phyloP scores from a whole-genome alignment of 768 basidiomycete genomes.

The Ramaria sp. region DNA sequence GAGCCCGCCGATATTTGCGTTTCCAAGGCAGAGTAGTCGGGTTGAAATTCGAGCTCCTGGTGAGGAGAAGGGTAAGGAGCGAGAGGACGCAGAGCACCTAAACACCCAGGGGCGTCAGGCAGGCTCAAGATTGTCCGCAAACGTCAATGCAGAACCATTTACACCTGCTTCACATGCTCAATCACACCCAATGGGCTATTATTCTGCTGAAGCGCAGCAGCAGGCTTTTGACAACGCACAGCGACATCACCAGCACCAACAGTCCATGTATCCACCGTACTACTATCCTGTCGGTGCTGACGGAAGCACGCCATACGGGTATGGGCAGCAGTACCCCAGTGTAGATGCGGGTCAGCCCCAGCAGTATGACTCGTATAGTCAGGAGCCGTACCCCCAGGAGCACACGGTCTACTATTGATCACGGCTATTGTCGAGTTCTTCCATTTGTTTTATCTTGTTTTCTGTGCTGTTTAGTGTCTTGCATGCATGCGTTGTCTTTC shows the following conservation, averaged over 20 bases:
- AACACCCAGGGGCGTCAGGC: constrained; percentile 19
- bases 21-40: constrained; percentile 60
- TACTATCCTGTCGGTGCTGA: constrained; percentile 45
- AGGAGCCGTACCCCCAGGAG: constrained; percentile 36
- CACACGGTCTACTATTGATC: constrained; percentile 53
- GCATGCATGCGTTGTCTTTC: constrained; percentile 43
- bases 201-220: constrained; percentile 4
- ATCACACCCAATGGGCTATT: constrained; percentile 7
- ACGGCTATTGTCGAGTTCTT: background rate
- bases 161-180: constrained; percentile 23
- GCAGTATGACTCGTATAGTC: constrained; percentile 57
- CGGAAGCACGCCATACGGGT: constrained; percentile 42
- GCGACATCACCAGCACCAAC: constrained; percentile 44
- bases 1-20: constrained; percentile 61
- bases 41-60: constrained; percentile 63
- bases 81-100: constrained; percentile 15
- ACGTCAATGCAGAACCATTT: constrained; percentile 31
- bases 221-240: background rate
- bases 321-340: constrained; percentile 2
- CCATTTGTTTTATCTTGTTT: background rate
- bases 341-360: constrained; percentile 28
- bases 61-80: constrained; percentile 20
- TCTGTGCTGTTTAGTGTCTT: background rate
- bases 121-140: constrained; percentile 23
- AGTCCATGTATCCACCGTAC: constrained; percentile 52